Conservation (phyloP, 2,329 filamentous ascomycete species). For the Tolypocladium ovalisporum region DNA sequence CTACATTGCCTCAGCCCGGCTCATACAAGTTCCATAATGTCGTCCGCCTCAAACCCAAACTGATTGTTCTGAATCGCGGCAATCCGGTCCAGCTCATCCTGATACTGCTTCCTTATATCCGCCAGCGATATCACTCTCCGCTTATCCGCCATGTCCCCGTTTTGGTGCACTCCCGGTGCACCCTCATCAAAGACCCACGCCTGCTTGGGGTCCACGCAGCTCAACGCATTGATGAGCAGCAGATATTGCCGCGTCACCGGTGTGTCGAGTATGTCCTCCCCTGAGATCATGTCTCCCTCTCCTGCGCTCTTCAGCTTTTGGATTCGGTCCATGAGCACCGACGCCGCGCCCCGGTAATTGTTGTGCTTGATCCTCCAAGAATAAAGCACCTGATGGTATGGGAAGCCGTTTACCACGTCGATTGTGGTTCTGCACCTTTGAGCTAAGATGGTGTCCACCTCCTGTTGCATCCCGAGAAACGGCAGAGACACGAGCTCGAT, state of each 20-base stretch:
- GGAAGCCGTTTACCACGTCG: constrained; percentile 57
- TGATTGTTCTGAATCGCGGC: constrained; percentile 81
- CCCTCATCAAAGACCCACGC: constrained; percentile 61
- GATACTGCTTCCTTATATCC: constrained; percentile 80
- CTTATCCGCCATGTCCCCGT: constrained; percentile 28
- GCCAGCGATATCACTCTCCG: constrained; percentile 75
- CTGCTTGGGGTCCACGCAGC: constrained; percentile 67
- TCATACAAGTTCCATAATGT: constrained; percentile 42
- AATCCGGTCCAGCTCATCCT: constrained; percentile 78
- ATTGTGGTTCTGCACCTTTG: constrained; percentile 59
- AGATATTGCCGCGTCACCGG: constrained; percentile 67
- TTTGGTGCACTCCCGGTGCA: constrained; percentile 10
- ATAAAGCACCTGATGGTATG: constrained; percentile 84
- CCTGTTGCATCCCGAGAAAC: constrained; percentile 64
- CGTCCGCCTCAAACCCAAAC: constrained; percentile 60
- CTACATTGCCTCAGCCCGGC: constrained; percentile 1
- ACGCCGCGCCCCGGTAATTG: constrained; percentile 73
- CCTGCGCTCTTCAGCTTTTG: constrained; percentile 49
- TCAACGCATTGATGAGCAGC: constrained; percentile 85
- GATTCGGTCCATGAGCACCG: constrained; percentile 51
- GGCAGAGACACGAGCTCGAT: constrained; percentile 64
- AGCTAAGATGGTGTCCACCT: constrained; percentile 68
- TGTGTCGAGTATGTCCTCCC: constrained; percentile 49
- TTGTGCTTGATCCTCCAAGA: constrained; percentile 76
- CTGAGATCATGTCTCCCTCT: constrained; percentile 44